Evolutionary conservation across 2,329 filamentous ascomycete species (phyloP), one percentile per base, ranked within the genome.

Genomic region (Aaosphaeria arxii): DNA sequence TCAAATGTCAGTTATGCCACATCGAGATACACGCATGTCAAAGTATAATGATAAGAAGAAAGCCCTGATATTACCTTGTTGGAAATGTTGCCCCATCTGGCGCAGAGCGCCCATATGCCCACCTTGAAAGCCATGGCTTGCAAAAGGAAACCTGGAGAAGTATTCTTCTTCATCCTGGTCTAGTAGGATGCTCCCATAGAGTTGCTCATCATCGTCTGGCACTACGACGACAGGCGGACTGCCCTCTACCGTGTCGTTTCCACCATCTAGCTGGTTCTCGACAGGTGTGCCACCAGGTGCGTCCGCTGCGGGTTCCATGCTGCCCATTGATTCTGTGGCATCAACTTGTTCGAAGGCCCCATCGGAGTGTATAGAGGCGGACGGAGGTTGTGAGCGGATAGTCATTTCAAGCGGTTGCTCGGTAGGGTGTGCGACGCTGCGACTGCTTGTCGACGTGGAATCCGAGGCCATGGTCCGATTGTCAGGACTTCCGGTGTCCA

Each of bases 211-310:
- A 42, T 65, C 59, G 40, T 59, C 62, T 39, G 70, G 61, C 24
- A 76, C 61, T 40, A 70, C 61, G 50, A 75, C 64, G 33, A 72
- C 62, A 43, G 65, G 69, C 29, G 66, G 64, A 45, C 66, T 67
- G 33, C 54, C 57, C 30, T 53, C 52, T 30, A 50, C 17, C 13
- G 43, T 45, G 38, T 49, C 47, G 29, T 52, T 48, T 35, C 31
- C n/a, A 32, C 47, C 17, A 44, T 36, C 33, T 9, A 36, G n/a
- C 33, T 36, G 33, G 33, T 9, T n/a, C 33, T 36, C 33, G 33
- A 36, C n/a, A 9, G 33, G 33, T 24, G 17, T 24, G 17, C 17
- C 17, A 24, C 17, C 17, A 24, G 17, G 17, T 24, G 17, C 17
- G 17, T 24, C 17, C 17, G 17, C 17, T 24, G 17, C 17, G 9